Conservation (phyloP, 2,329 filamentous ascomycete genomes). For the Colletotrichum sp. region DNA sequence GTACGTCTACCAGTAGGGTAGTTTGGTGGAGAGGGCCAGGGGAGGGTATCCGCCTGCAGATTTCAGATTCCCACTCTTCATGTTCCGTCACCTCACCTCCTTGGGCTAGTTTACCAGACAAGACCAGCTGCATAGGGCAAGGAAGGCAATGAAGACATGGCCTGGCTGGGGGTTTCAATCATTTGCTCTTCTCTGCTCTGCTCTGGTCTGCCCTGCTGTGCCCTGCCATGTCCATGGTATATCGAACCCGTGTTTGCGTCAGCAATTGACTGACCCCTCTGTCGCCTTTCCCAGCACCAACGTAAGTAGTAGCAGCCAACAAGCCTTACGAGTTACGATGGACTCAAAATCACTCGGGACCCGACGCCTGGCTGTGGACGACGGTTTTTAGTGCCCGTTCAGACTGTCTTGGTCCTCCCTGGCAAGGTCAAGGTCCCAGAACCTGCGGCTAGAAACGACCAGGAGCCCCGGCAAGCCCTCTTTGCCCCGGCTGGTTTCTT, state of each 20-base stretch:
- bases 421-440: neutral
- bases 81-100: conserved; percentile 1
- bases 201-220: neutral
- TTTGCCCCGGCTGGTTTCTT: neutral
- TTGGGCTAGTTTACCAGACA: neutral
- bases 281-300: neutral
- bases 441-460: neutral
- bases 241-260: neutral
- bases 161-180: neutral
- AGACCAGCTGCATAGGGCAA: neutral
- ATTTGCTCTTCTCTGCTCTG: neutral
- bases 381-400: conserved; percentile 9
- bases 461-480: neutral
- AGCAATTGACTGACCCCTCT: neutral
- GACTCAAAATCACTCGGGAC: neutral
- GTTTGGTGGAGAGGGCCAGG: conserved; percentile 7
- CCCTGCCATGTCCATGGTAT: neutral
- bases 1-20: conserved; percentile 10
- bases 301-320: neutral
- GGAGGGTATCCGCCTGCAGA: neutral
- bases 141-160: neutral
- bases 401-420: conserved; percentile 1
- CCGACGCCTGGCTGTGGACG: neutral
- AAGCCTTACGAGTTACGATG: neutral
- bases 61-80: conserved; percentile 6